Conservation (phyloP, 371 early-diverging fungal species). For the Saksenaea vasiformis region DNA sequence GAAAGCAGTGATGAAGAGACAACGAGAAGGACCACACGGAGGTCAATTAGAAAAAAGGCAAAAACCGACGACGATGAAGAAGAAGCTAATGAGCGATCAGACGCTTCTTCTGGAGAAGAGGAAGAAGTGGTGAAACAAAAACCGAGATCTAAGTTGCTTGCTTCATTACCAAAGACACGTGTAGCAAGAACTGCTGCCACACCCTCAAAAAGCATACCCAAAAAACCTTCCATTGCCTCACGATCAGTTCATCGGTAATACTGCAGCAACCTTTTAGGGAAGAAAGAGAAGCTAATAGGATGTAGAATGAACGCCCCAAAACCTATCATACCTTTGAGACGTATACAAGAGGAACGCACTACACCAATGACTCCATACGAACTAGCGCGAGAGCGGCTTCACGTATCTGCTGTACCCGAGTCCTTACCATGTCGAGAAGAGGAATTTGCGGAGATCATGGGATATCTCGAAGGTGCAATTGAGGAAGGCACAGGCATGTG, state of each 20-base stretch:
- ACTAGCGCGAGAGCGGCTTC: conserved; percentile 75
- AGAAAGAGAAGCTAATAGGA: not conserved
- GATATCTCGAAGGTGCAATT: conserved; percentile 71
- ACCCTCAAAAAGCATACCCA: not conserved
- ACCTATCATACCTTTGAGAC: conserved; percentile 14
- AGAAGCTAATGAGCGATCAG: not conserved
- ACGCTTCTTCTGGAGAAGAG: not conserved
- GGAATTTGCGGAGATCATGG: conserved; percentile 81
- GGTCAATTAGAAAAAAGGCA: not conserved
- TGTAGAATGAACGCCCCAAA: conserved; percentile 12
- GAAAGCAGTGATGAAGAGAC: not conserved
- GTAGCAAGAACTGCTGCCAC: not conserved
- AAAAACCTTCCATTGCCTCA: not conserved
- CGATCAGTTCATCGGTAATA: conserved; percentile 3
- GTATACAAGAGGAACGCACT: conserved; percentile 13
- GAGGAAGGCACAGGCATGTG: conserved; percentile 81
- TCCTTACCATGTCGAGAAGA: conserved; percentile 89
- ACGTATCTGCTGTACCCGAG: conserved; percentile 89
- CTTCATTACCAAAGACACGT: not conserved
- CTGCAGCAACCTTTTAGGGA: not conserved
- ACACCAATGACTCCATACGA: conserved; percentile 50
- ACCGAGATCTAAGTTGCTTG: not conserved
- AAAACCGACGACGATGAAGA: not conserved
- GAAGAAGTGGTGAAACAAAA: not conserved
- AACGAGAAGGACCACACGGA: not conserved